Evolutionary conservation across 371 early-diverging fungal genomes (phyloP).

Genomic region (Nematocida homosporus): DNA sequence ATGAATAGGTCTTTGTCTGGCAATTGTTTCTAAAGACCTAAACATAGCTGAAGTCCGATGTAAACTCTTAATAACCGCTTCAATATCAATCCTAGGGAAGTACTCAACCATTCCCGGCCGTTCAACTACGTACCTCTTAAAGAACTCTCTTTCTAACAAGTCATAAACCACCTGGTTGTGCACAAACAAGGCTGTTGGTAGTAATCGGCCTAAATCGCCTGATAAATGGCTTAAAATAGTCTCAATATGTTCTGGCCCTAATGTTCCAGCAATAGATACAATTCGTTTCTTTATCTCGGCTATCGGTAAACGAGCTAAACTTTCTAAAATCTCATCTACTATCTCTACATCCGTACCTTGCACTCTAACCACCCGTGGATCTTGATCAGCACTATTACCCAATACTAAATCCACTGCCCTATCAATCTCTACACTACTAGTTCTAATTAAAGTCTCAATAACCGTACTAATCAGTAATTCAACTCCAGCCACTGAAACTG

Average conservation of each 20-base stretch:
- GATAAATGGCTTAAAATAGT: slow-evolving; percentile 14
- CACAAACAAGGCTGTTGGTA: slow-evolving; percentile 18
- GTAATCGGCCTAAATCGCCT: neutral
- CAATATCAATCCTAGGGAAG: slow-evolving; percentile 41
- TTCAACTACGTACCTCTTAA: neutral
- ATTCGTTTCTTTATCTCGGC: slow-evolving; percentile 3
- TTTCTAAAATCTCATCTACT: slow-evolving; percentile 32
- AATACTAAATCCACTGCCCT: slow-evolving; percentile 3
- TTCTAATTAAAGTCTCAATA: slow-evolving; percentile 38
- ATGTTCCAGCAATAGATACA: neutral
- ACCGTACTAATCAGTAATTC: slow-evolving; percentile 24
- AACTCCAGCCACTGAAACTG: no score
- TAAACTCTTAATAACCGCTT: neutral
- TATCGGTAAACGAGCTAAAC: neutral
- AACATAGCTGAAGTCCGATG: slow-evolving; percentile 19
- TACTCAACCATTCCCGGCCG: neutral
- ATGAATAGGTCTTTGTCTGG: slow-evolving; percentile 11
- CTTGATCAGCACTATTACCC: slow-evolving; percentile 2
- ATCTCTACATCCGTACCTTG: slow-evolving; percentile 9
- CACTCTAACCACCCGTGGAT: neutral
- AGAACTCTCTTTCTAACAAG: slow-evolving; percentile 14
- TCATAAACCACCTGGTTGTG: slow-evolving; percentile 19
- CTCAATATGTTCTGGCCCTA: slow-evolving; percentile 4
- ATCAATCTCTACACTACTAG: slow-evolving; percentile 42
- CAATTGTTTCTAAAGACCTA: slow-evolving; percentile 14